These are phyloP conservation scores for Enterocytospora artemiae DNA, from an alignment of 371 early-diverging fungal genomes.

Conservation along the genomic window DNA sequence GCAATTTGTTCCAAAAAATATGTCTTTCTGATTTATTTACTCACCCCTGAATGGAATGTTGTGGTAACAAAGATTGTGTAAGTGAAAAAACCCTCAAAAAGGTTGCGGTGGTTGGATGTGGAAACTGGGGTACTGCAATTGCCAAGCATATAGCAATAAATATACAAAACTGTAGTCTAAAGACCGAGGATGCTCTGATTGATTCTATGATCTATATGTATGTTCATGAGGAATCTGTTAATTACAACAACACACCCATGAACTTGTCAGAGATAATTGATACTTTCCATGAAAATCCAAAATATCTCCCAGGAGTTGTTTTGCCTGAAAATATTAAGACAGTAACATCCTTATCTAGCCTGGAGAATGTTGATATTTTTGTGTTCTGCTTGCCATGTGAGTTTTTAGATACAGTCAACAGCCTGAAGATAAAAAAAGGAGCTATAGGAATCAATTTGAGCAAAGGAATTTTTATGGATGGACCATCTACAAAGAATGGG, in stretches of 20 bases:
- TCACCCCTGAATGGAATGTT: no score
- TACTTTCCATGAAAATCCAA: conserved; percentile 76
- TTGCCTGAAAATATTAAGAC: conserved; percentile 79
- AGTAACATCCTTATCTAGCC: conserved; percentile 66
- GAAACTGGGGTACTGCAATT: conserved; percentile 71
- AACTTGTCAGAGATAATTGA: conserved; percentile 89
- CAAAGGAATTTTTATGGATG: conserved; percentile 60
- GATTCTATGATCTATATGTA: conserved; percentile 74
- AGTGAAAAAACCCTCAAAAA: no score
- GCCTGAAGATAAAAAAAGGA: conserved; percentile 65
- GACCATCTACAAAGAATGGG: no score
- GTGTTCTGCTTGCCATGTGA: conserved; percentile 87
- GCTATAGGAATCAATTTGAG: conserved; percentile 80
- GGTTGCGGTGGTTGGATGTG: conserved; percentile 53
- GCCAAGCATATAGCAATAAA: conserved; percentile 81
- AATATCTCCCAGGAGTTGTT: conserved; percentile 76
- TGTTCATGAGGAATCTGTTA: conserved; percentile 72
- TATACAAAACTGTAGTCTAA: conserved; percentile 44
- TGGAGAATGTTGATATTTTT: conserved; percentile 69
- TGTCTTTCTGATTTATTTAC: no score
- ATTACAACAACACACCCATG: conserved; percentile 62
- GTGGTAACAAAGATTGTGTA: no score
- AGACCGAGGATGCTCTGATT: conserved; percentile 60
- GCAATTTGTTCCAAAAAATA: no score
- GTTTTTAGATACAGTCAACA: conserved; percentile 66